Conservation (phyloP, 768 basidiomycete species). For the Suillus hirtellus region DNA sequence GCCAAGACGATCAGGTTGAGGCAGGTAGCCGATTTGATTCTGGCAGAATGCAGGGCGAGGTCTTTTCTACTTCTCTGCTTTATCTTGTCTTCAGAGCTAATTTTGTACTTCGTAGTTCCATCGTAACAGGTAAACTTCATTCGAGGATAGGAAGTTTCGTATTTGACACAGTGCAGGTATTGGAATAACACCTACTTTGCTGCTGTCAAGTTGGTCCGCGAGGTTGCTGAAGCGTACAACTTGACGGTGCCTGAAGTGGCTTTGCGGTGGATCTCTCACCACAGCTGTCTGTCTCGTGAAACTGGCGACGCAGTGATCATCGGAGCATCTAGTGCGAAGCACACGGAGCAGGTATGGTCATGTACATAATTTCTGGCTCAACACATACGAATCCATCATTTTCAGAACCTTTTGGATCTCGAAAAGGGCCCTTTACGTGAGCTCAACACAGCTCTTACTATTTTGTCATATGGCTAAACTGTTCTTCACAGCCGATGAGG, state of each 20-base stretch:
- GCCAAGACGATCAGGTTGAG: slow-evolving; percentile 42
- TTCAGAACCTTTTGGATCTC: slow-evolving; percentile 48
- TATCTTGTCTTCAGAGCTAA: neutral
- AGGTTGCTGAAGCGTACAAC: slow-evolving; percentile 51
- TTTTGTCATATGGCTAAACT: neutral
- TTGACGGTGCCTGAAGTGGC: slow-evolving; percentile 48
- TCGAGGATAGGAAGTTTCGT: slow-evolving; percentile 11
- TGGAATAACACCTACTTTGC: slow-evolving; percentile 57
- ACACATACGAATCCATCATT: neutral
- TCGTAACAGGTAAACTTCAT: slow-evolving; percentile 38
- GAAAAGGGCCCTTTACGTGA: slow-evolving; percentile 59
- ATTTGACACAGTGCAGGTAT: slow-evolving; percentile 36
- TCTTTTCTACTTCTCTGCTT: slow-evolving; percentile 18
- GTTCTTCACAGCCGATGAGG: slow-evolving; percentile 43
- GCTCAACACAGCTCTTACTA: slow-evolving; percentile 13
- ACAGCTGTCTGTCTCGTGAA: slow-evolving; percentile 47
- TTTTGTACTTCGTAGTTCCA: slow-evolving; percentile 30
- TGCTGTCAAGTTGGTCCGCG: slow-evolving; percentile 44
- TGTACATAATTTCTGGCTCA: neutral
- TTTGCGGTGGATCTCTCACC: slow-evolving; percentile 51
- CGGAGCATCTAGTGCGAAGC: slow-evolving; percentile 46
- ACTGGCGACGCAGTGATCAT: slow-evolving; percentile 45
- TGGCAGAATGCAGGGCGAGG: slow-evolving; percentile 45
- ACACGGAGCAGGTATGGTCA: slow-evolving; percentile 49
- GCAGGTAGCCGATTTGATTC: slow-evolving; percentile 60